These are phyloP conservation scores for Sesbania bispinosa DNA, from an alignment of 306 rosid genomes.

Conservation along the genomic window DNA sequence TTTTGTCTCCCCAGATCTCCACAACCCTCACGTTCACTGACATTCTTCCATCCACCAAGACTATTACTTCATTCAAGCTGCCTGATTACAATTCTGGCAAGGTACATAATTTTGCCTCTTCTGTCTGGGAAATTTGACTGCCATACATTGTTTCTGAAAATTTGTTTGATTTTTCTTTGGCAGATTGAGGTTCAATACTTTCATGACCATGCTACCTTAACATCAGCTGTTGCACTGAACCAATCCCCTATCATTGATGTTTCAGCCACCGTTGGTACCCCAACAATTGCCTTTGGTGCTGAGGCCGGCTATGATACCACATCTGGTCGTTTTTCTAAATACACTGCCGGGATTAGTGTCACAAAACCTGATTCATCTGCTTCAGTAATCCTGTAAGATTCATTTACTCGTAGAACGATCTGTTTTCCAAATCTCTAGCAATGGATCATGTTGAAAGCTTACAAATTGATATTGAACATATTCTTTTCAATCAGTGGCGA, in stretches of 20 bases:
- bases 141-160: neutral
- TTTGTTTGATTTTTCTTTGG: constrained; percentile 18
- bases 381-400: constrained; percentile 73
- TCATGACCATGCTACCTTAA: constrained; percentile 83
- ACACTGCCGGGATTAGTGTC: constrained; percentile 72
- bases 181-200: constrained; percentile 95
- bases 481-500: constrained; percentile 59
- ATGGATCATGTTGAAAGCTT: neutral
- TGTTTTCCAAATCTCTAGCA: neutral
- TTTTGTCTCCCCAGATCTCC: constrained; percentile 47
- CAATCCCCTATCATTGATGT: constrained; percentile 74
- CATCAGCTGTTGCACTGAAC: constrained; percentile 53
- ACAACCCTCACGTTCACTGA: constrained; percentile 70
- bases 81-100: constrained; percentile 84
- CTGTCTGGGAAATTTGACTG: neutral
- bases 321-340: constrained; percentile 68
- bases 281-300: constrained; percentile 70
- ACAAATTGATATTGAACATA: constrained; percentile 13
- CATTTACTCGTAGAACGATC: neutral
- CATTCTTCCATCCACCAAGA: constrained; percentile 78
- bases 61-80: constrained; percentile 79
- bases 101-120: constrained; percentile 46
- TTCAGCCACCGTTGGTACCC: constrained; percentile 80
- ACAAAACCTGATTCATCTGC: constrained; percentile 61
- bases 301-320: constrained; percentile 89